Base-by-base conservation (phyloP, 441 rosid species). In the Corymbia citriodora region DNA sequence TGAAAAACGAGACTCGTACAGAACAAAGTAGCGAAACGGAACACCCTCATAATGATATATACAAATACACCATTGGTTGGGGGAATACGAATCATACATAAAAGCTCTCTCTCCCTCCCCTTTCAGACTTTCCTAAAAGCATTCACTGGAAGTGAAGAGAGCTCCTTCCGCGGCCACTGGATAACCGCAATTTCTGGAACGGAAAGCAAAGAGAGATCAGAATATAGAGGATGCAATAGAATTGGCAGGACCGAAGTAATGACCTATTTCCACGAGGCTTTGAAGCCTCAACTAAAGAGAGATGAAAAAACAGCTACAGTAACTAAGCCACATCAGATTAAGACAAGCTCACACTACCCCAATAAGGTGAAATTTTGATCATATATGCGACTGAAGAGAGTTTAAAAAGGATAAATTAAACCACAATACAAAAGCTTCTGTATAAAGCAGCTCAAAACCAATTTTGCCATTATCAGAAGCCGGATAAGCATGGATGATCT, bases 401-500 rank as follows among this genome's bases (percentile, higher is more conserved):
- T 55, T 15, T 68, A 90, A 74, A 89, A 55, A 86, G 91, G 91
- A 94, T 93, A 90, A 91, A 93, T 92, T 92, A 90, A 94, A 94
- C 91, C 92, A 91, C 92, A 90, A 92, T 90, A 94, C 89, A 93
- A 89, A 90, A 90, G 93, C 93, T 91, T 90, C 91, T 81, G 92
- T 90, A 88, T 59, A 90, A 90, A 88, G 91, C 92, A 93, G 91
- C 90, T 90, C 90, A 88, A 93, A 89, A 74, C 92, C 93, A 92
- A 91, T 92, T 90, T 88, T 54, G 88, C 92, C 91, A 88, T 90
- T 90, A 65, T 83, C 91, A 61, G 88, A 90, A 91, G 82, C 90
- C 87, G 93, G 90, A 91, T 72, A 90, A 89, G 86, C 90, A 88
- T n/a, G 88, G 92, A 87, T 88, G 87, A 90, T 40, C 85, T 85